Conservation (phyloP, 2,329 filamentous ascomycete genomes). For the Cryphonectria radicalis region DNA sequence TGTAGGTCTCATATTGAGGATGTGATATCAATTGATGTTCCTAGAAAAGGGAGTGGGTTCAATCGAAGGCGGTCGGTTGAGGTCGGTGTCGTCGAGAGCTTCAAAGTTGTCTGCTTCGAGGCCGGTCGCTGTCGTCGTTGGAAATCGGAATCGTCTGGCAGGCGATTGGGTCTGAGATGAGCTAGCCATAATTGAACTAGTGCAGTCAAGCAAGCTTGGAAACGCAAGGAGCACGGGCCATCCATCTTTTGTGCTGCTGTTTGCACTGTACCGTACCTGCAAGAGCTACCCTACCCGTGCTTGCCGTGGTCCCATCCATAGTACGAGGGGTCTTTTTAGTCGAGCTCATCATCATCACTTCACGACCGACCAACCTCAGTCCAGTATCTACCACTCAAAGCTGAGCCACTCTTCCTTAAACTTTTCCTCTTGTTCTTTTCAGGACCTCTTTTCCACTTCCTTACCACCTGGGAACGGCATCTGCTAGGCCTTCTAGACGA, state of each 20-base stretch:
- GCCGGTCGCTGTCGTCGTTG: slow-evolving; percentile 32
- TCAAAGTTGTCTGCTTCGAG: slow-evolving; percentile 18
- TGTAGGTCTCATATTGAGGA: slow-evolving; percentile 51
- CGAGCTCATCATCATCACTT: slow-evolving; percentile 3
- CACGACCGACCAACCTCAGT: not conserved
- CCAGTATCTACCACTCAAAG: not conserved
- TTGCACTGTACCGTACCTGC: not conserved
- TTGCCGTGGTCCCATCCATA: not conserved
- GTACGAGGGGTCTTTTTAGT: not conserved
- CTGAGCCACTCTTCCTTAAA: not conserved
- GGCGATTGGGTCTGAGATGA: slow-evolving; percentile 19
- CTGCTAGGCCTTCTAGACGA: not conserved
- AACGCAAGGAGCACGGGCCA: slow-evolving; percentile 17
- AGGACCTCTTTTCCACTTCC: not conserved
- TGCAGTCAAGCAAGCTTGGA: not conserved
- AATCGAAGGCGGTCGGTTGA: slow-evolving; percentile 34
- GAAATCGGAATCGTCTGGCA: slow-evolving; percentile 31
- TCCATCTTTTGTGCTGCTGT: not conserved
- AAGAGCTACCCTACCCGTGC: not conserved
- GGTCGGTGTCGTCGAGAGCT: slow-evolving; percentile 17
- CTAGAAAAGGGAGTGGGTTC: slow-evolving; percentile 31
- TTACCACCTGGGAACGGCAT: not conserved
- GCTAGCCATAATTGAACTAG: slow-evolving; percentile 14
- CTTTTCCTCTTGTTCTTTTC: not conserved
- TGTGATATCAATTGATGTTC: slow-evolving; percentile 35